Evolutionary conservation across 2,329 filamentous ascomycete species (phyloP), one percentile per base, ranked within the genome.

Genomic region (Penicillium verrucosum): DNA sequence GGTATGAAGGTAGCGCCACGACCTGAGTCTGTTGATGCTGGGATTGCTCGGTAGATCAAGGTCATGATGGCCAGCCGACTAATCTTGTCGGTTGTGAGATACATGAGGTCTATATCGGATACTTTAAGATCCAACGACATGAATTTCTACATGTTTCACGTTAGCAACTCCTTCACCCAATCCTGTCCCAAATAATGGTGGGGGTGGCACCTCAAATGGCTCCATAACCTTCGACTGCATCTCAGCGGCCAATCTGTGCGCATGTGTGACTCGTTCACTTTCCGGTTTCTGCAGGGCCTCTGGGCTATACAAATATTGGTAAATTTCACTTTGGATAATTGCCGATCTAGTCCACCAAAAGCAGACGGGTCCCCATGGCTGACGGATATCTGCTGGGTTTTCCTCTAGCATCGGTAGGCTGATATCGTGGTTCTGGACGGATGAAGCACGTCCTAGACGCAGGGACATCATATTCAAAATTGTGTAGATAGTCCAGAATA

Each of bases 401-500:
- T 57, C 44, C 46, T 63, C 18, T 48, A 48, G 70, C 71, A 68
- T 6, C 63, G 72, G 30, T 10, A 85, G 76, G 1, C 80, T 80
- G 51, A 86, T 82, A 49, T 86, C 84, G 65, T 80, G 85, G 53
- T 85, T 83, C 46, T 82, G 82, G 34, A 88, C 81, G 7, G 79
- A 75, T 0, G 83, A 79, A 0, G 83, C 78, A 14, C 85, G 80
- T 0, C 86, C 86, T 1, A 88, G 74, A 2, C 84, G 78, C 40
- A 89, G 73, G 0, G 82, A 80, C 11, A 88, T 72, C 1, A 78
- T 78, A 57, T 82, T 85, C 61, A 88, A 82, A 12, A 86, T 73
- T 8, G 81, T 78, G 65, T 87, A 88, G 1, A 81, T 70, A 37
- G 77, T 78, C 84, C 84, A 87, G 64, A 87, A 87, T 9, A 85